A percentile compares a stretch with the other conserved stretches of the same genome.
phyloP scores from a whole-genome alignment of 2,329 filamentous ascomycete species.

The Hymenoscyphus linearis region DNA sequence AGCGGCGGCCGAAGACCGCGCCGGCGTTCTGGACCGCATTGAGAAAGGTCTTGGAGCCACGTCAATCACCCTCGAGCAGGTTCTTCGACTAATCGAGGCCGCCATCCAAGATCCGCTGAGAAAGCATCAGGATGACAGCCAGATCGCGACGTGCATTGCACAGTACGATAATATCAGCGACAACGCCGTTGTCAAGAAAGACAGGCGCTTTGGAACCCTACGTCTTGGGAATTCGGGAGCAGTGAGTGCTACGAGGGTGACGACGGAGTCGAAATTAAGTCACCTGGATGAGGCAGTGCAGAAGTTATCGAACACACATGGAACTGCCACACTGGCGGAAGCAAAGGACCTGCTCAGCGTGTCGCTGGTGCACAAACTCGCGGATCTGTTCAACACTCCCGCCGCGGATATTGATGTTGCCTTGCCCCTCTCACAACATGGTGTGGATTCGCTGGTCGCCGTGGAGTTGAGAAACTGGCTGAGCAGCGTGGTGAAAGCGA shows the following conservation, averaged over 20 bases:
- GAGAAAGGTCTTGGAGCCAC: no score
- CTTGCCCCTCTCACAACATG: conserved; percentile 35
- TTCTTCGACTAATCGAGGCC: not conserved
- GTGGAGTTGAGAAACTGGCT: conserved; percentile 47
- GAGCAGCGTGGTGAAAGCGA: conserved; percentile 35
- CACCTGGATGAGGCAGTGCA: not conserved
- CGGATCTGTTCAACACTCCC: conserved; percentile 24
- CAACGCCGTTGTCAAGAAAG: no score
- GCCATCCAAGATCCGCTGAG: not conserved
- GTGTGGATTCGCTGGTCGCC: conserved; percentile 48
- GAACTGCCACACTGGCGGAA: not conserved
- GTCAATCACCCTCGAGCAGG: no score
- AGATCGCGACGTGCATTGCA: not conserved
- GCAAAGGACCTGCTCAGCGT: not conserved
- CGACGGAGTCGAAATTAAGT: no score
- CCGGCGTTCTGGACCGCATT: no score
- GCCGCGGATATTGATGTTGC: conserved; percentile 22
- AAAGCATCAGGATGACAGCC: not conserved
- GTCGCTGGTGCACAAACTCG: conserved; percentile 12
- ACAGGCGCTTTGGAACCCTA: no score
- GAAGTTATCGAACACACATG: not conserved
- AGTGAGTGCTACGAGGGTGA: no score
- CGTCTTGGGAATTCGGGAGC: no score
- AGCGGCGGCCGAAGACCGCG: no score
- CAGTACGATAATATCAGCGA: not conserved